Evolutionary conservation across 345 rosid genomes (phyloP).

Genomic region (Syzygium aromaticum): DNA sequence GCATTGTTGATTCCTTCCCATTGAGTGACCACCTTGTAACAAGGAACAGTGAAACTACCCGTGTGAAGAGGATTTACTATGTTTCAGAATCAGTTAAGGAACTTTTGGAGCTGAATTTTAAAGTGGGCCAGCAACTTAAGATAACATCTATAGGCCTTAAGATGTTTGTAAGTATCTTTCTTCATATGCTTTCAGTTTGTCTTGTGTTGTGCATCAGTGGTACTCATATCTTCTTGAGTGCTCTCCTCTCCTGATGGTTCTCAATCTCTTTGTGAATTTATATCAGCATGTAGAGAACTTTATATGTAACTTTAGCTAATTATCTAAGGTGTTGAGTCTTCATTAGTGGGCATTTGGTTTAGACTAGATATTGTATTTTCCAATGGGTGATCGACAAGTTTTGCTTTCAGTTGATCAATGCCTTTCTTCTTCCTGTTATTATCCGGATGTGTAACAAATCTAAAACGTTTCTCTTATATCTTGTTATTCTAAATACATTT

Average conservation of each 20-base stretch:
- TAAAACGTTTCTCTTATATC: neutral
- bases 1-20: conserved; percentile 70
- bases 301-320: neutral
- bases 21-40: conserved; percentile 67
- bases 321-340: neutral
- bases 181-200: neutral
- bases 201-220: neutral
- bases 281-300: neutral
- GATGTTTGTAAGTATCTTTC: conserved; percentile 80
- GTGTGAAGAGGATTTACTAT: conserved; percentile 88
- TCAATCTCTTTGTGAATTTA: neutral
- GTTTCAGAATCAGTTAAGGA: conserved; percentile 77
- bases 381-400: neutral
- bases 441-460: neutral
- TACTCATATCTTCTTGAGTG: neutral
- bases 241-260: neutral
- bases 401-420: neutral
- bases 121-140: conserved; percentile 76
- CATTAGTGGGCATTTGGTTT: neutral
- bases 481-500: neutral
- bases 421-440: neutral
- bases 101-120: conserved; percentile 64
- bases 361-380: neutral
- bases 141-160: conserved; percentile 86
- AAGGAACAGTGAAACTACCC: conserved; percentile 70